Conservation (phyloP, 192 early-diverging fungal genomes). For the Coemansia sp. region DNA sequence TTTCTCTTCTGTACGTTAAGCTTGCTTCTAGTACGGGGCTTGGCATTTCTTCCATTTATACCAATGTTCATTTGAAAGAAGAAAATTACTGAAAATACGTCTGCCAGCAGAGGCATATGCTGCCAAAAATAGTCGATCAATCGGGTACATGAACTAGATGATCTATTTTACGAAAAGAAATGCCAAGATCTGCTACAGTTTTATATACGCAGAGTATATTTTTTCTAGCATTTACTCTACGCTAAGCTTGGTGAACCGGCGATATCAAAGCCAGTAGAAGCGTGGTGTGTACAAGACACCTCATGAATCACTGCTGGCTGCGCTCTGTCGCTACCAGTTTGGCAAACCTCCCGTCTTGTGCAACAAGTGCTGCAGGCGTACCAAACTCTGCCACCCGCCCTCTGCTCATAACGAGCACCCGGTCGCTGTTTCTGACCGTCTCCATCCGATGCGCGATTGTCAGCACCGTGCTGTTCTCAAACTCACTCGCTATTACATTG, state of each 20-base stretch:
- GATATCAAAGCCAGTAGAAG: too few species aligned
- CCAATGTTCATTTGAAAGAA: background rate
- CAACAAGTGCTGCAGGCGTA: constrained; percentile 51
- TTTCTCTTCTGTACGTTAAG: background rate
- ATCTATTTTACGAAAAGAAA: background rate
- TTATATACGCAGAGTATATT: too few species aligned
- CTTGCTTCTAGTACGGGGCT: background rate
- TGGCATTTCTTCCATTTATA: background rate
- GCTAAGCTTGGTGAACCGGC: too few species aligned
- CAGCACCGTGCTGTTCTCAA: constrained; percentile 61
- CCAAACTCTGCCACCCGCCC: constrained; percentile 63
- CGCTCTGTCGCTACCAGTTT: background rate
- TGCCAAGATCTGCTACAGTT: too few species aligned
- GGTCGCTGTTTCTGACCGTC: constrained; percentile 49
- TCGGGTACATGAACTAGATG: background rate
- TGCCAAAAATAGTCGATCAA: background rate
- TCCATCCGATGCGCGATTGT: constrained; percentile 73
- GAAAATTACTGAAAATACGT: too few species aligned
- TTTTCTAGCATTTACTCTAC: too few species aligned
- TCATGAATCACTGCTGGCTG: background rate
- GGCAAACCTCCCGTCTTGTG: constrained; percentile 2
- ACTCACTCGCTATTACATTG: constrained; percentile 52
- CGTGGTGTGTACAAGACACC: too few species aligned
- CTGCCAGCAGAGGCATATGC: too few species aligned
- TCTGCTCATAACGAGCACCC: constrained; percentile 61